A percentile compares a stretch with the other conserved stretches of the same genome.
These are phyloP conservation scores for Chalciporus piperatus DNA, from an alignment of 768 basidiomycete species.

Conservation along the genomic window DNA sequence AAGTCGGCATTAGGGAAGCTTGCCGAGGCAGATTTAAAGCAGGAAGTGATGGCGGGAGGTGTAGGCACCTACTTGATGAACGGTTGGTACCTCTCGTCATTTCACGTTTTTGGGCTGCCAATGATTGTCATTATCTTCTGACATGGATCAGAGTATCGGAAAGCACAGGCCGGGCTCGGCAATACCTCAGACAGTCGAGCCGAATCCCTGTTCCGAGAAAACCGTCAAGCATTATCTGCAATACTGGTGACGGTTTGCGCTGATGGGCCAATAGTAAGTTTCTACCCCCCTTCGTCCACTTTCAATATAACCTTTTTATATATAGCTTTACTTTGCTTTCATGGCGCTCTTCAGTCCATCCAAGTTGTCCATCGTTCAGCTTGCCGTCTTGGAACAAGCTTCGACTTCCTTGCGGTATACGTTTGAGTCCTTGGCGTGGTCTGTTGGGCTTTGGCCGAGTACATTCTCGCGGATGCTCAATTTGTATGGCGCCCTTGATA, in stretches of 20 bases:
- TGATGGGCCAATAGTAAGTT: conserved; percentile 18
- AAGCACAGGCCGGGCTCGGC: conserved; percentile 17
- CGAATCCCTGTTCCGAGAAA: conserved; percentile 11
- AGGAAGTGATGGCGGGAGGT: conserved; percentile 25
- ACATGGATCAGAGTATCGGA: conserved; percentile 18
- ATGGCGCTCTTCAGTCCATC: conserved; percentile 25
- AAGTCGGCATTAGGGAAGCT: conserved; percentile 19
- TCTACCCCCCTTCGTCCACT: neutral
- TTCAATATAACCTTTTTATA: neutral
- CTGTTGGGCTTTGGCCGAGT: conserved; percentile 8
- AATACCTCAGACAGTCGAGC: conserved; percentile 9
- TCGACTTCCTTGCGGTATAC: conserved; percentile 22
- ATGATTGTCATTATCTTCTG: neutral
- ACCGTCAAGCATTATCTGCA: neutral
- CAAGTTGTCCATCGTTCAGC: conserved; percentile 27
- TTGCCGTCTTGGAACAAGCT: conserved; percentile 30
- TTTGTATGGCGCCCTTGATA: conserved; percentile 21
- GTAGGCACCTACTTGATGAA: conserved; percentile 8
- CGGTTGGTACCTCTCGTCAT: conserved; percentile 5
- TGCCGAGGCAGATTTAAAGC: conserved; percentile 4
- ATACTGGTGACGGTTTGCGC: conserved; percentile 11
- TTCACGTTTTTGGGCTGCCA: neutral
- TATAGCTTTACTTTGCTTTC: conserved; percentile 30
- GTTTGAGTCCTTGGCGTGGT: conserved; percentile 12
- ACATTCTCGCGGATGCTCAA: conserved; percentile 19